These are phyloP conservation scores for Xerocomellus dryophilus DNA, from an alignment of 768 basidiomycete genomes.

Conservation along the genomic window DNA sequence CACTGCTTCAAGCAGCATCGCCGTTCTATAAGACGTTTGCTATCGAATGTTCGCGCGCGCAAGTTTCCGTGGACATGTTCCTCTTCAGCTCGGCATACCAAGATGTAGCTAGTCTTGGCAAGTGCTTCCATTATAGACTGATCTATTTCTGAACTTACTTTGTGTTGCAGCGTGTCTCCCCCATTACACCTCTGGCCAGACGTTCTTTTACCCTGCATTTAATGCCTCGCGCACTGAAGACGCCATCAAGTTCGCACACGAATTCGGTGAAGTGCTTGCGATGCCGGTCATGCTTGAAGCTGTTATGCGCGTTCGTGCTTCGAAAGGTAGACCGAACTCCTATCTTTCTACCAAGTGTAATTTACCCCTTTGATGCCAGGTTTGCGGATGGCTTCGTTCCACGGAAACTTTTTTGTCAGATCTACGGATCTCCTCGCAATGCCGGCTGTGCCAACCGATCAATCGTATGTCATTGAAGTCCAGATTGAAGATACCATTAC, in stretches of 20 bases:
- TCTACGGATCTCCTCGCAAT: constrained; percentile 95
- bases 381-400: constrained; percentile 94
- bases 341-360: neutral
- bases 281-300: constrained; percentile 96
- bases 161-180: constrained; percentile 72
- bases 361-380: constrained; percentile 41
- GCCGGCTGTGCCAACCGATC: constrained; percentile 94
- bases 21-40: constrained; percentile 98
- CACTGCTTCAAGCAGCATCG: constrained; percentile 87
- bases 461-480: constrained; percentile 93
- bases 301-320: constrained; percentile 97
- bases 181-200: constrained; percentile 96
- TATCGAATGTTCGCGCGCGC: constrained; percentile 95
- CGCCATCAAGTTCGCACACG: constrained; percentile 96
- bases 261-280: constrained; percentile 89
- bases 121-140: neutral
- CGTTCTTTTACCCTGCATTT: constrained; percentile 98
- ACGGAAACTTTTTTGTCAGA: constrained; percentile 97
- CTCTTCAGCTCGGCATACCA: constrained; percentile 91
- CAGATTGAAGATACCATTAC: constrained; percentile 94
- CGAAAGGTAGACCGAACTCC: constrained; percentile 59
- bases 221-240: constrained; percentile 93
- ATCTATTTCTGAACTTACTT: neutral
- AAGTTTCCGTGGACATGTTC: constrained; percentile 99
- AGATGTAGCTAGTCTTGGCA: constrained; percentile 91